Evolutionary conservation across 345 rosid genomes (phyloP), one percentile per base, ranked within the genome.

Genomic region (Populus deltoides): DNA sequence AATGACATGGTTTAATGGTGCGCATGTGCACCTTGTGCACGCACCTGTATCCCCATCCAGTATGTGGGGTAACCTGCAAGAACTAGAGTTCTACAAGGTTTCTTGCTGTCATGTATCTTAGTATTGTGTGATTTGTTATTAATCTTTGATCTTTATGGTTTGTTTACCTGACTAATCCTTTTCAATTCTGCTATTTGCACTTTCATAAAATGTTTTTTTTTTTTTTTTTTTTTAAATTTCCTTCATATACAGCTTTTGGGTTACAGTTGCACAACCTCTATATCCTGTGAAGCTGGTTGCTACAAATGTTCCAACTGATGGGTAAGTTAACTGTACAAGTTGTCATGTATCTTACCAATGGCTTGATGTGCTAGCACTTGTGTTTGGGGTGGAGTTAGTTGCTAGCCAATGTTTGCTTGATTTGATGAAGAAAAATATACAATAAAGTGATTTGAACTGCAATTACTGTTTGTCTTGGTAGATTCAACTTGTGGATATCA

Each of bases 191-290:
- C 43, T 20, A 27, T 47, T 55, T 22, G 25, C 15, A 39, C 9
- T 74, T 62, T 61, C 18, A 25, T 68, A 38, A 9, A 35, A 13
- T 18, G 24, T 62, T 33, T 68, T 4, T 33, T 59, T 8, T 8
- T 62, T 33, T 68, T 4, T 33, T 59, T 8, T 8, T n/a, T 36
- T 70, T 66, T 15, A 47, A 61, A 70, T 57, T 16, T 82, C 72
- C 49, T 71, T 68, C 59, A 59, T 85, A n/a, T 82, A 55, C 91
- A 97, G 98, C 70, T 97, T 94, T 82, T 92, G 86, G 93, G 85
- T 86, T 78, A 75, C 94, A n/a, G 71, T 89, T 78, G 86, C 86
- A 12, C 90, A 92, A 81, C 97, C 96, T 38, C 82, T 96, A 43
- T 73, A 47, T 78, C 91, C 99, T 75, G 91, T 87, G 80, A 92